Conservation (phyloP, 768 basidiomycete genomes). For the Russula sp. region DNA sequence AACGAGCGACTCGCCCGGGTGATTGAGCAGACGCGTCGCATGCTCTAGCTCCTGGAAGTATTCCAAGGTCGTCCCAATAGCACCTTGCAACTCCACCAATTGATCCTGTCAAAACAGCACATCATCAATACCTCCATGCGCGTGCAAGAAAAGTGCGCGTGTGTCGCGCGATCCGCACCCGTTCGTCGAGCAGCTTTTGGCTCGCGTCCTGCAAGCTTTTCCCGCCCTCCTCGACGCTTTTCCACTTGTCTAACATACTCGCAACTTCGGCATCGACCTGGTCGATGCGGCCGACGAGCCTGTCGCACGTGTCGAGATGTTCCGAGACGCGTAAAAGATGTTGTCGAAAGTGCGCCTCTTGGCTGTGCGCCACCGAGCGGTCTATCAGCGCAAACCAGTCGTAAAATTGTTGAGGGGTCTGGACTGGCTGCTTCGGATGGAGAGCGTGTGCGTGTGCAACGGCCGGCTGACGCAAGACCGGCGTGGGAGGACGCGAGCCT, state of each 20-base stretch:
- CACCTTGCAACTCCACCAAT: slow-evolving; percentile 73
- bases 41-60: slow-evolving; percentile 95
- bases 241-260: slow-evolving; percentile 80
- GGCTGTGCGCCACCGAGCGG: slow-evolving; percentile 83
- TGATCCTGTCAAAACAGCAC: slow-evolving; percentile 48
- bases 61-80: slow-evolving; percentile 72
- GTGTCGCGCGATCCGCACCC: slow-evolving; percentile 47
- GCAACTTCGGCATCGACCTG: slow-evolving; percentile 69
- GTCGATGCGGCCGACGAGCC: slow-evolving; percentile 62
- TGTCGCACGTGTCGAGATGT: slow-evolving; percentile 74
- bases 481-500: slow-evolving; percentile 30
- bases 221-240: slow-evolving; percentile 88
- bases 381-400: slow-evolving; percentile 94
- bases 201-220: slow-evolving; percentile 87
- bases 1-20: slow-evolving; percentile 89
- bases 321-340: slow-evolving; percentile 73
- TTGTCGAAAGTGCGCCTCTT: slow-evolving; percentile 87
- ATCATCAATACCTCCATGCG: neutral
- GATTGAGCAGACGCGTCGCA: slow-evolving; percentile 89
- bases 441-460: slow-evolving; percentile 42
- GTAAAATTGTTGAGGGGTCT: slow-evolving; percentile 93
- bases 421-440: slow-evolving; percentile 71
- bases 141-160: neutral
- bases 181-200: slow-evolving; percentile 82
- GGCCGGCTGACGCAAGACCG: slow-evolving; percentile 18